Percentiles rank a stretch among this genome's conserved stretches.
Evolutionary conservation across 2,329 filamentous ascomycete species (phyloP).

Genomic region (Exophiala alcalophila): DNA sequence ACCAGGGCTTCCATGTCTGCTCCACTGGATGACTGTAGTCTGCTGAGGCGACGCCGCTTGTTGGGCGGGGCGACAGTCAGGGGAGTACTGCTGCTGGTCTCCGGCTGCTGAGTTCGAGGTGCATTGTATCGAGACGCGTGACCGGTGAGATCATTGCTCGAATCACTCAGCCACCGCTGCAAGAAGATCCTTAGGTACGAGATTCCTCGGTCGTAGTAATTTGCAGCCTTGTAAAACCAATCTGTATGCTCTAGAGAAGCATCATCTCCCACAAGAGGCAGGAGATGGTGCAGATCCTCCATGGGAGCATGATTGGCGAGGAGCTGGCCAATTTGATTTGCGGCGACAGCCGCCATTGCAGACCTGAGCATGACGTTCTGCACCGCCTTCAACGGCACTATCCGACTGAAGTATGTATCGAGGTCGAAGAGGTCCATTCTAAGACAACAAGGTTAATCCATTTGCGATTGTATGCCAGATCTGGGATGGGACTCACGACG

Average conservation of each 20-base stretch:
- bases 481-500: conserved; percentile 27
- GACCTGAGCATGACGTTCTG: conserved; percentile 37
- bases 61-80: conserved; percentile 4
- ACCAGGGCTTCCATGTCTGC: conserved; percentile 58
- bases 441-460: too few relatives aligned
- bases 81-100: conserved; percentile 5
- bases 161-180: conserved; percentile 36
- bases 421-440: conserved; percentile 43
- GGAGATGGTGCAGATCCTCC: conserved; percentile 21
- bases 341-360: conserved; percentile 39
- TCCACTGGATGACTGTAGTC: conserved; percentile 14
- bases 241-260: conserved; percentile 41
- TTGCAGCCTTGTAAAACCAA: conserved; percentile 59
- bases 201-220: conserved; percentile 59
- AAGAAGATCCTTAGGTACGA: conserved; percentile 46
- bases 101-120: conserved; percentile 11
- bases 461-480: conserved; percentile 2
- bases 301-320: conserved; percentile 20
- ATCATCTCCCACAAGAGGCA: conserved; percentile 21
- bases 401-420: conserved; percentile 39
- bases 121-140: conserved; percentile 20
- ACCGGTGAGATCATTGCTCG: conserved; percentile 19
- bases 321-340: conserved; percentile 38
- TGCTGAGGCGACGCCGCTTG: conserved; percentile 41
- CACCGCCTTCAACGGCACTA: conserved; percentile 39